Conservation (phyloP, 805 yeast species). For the Lachancea quebecensis region DNA sequence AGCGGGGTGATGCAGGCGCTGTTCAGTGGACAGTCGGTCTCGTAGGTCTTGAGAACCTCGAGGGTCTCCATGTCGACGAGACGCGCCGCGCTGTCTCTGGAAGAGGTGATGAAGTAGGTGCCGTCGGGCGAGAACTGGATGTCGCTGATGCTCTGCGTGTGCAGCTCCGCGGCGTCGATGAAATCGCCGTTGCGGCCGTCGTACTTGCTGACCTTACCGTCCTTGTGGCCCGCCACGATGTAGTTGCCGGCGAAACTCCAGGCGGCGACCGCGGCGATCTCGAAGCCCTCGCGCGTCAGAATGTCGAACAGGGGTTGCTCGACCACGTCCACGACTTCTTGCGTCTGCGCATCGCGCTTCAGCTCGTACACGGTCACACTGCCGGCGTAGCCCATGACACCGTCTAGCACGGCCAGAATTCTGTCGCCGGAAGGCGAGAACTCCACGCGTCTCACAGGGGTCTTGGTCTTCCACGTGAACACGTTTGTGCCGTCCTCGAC, state of each 20-base stretch:
- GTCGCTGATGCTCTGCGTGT: constrained; percentile 77
- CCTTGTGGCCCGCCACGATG: constrained; percentile 81
- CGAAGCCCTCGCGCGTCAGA: constrained; percentile 50
- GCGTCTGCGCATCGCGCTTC: constrained; percentile 36
- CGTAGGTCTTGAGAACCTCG: constrained; percentile 62
- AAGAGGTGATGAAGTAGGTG: constrained; percentile 85
- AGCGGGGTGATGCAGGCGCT: constrained; percentile 90
- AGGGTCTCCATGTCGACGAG: constrained; percentile 74
- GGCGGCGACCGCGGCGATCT: constrained; percentile 73
- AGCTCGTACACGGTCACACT: constrained; percentile 63
- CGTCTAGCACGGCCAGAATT: constrained; percentile 75
- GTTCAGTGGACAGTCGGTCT: constrained; percentile 90
- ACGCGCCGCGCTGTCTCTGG: constrained; percentile 83
- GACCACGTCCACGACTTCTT: constrained; percentile 32
- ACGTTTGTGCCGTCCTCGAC: constrained; percentile 71
- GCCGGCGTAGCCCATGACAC: constrained; percentile 86
- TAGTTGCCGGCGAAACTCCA: constrained; percentile 73
- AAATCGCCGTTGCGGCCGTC: constrained; percentile 67
- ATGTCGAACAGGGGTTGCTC: constrained; percentile 55
- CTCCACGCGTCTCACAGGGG: constrained; percentile 90
- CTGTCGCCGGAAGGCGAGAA: constrained; percentile 66
- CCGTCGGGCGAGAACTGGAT: constrained; percentile 82
- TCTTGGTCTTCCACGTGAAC: constrained; percentile 62
- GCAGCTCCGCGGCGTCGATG: constrained; percentile 52
- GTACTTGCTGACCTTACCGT: constrained; percentile 78